phyloP scores from a whole-genome alignment of 352 stramenopile species.

The Aphanomyces stellatus region DNA sequence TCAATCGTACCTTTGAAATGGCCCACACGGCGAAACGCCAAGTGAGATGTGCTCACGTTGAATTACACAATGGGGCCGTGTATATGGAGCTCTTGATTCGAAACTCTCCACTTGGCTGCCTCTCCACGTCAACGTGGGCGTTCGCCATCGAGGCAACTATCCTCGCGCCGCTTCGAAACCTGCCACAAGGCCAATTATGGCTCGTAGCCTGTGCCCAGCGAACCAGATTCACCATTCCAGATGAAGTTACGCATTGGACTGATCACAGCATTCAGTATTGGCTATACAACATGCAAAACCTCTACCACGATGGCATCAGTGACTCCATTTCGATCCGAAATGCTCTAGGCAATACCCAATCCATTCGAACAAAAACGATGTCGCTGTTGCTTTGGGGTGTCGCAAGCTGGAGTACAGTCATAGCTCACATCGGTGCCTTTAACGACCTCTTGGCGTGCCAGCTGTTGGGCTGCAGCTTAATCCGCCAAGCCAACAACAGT shows the following conservation, averaged over 20 bases:
- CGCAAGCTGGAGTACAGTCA: background rate
- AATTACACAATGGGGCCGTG: background rate
- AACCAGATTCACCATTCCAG: background rate
- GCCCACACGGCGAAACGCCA: slow-evolving; percentile 3
- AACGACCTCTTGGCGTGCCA: background rate
- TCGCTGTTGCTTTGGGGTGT: background rate
- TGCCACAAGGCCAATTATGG: background rate
- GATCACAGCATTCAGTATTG: background rate
- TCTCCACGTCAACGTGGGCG: background rate
- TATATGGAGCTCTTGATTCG: slow-evolving; percentile 2
- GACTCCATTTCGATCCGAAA: slow-evolving; percentile 5
- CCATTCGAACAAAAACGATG: background rate
- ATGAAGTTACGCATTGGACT: slow-evolving; percentile 4
- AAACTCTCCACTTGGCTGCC: background rate
- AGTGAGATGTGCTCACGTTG: background rate
- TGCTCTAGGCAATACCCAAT: background rate
- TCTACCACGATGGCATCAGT: background rate
- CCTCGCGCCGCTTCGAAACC: background rate
- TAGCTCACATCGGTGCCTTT: background rate
- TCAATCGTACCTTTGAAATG: background rate
- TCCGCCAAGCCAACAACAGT: background rate
- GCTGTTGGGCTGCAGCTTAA: background rate
- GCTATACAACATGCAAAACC: background rate
- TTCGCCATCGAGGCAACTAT: background rate
- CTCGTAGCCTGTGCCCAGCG: too few species aligned